phyloP scores from a whole-genome alignment of 495 filamentous ascomycete species.

The Corynascus novoguineensis region DNA sequence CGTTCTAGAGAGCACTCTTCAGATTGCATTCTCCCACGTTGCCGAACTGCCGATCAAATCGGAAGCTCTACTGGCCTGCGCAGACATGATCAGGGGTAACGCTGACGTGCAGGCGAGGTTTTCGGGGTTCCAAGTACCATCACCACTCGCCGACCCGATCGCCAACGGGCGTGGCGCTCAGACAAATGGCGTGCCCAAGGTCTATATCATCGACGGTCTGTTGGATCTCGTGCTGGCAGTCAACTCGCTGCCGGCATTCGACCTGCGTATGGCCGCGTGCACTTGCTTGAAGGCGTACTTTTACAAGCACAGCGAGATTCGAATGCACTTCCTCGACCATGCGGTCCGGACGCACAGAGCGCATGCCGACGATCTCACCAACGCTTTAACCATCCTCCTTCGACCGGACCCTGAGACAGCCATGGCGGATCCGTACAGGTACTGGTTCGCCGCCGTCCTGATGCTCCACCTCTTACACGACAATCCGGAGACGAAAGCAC shows the following conservation, averaged over 20 bases:
- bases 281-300: slow-evolving; percentile 93
- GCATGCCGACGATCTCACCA: slow-evolving; percentile 79
- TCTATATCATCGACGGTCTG: slow-evolving; percentile 92
- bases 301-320: slow-evolving; percentile 68
- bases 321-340: slow-evolving; percentile 74
- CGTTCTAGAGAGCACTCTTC: slow-evolving; percentile 73
- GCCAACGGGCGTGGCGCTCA: slow-evolving; percentile 37
- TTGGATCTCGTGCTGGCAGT: slow-evolving; percentile 77
- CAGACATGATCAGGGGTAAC: slow-evolving; percentile 84
- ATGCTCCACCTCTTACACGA: slow-evolving; percentile 86
- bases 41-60: slow-evolving; percentile 72
- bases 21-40: slow-evolving; percentile 72
- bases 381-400: slow-evolving; percentile 78
- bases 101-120: slow-evolving; percentile 74
- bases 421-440: slow-evolving; percentile 76
- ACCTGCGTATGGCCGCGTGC: slow-evolving; percentile 77
- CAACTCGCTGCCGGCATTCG: slow-evolving; percentile 59
- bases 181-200: slow-evolving; percentile 48
- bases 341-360: slow-evolving; percentile 83
- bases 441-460: slow-evolving; percentile 88
- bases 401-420: slow-evolving; percentile 51
- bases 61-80: slow-evolving; percentile 79
- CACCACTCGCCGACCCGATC: slow-evolving; percentile 44
- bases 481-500: slow-evolving; percentile 68
- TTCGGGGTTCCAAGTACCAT: slow-evolving; percentile 70